These are phyloP conservation scores for Amphibolis antarctica DNA, from an alignment of 106 monocot genomes.

Conservation along the genomic window DNA sequence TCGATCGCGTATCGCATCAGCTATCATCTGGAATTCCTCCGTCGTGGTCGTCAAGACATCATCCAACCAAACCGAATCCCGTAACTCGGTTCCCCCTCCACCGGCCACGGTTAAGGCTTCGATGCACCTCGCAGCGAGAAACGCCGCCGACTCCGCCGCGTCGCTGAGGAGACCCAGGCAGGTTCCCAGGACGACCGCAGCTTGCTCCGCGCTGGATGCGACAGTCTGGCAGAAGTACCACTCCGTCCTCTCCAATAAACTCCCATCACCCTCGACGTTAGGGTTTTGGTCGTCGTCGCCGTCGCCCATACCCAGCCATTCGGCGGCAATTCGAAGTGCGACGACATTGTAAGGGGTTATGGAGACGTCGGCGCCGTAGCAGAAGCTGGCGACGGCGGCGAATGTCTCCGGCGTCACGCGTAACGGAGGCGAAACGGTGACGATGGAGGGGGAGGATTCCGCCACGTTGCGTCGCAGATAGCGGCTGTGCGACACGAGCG, in stretches of 20 bases:
- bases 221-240: slow-evolving; percentile 54
- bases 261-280: slow-evolving; percentile 11
- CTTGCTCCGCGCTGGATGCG: slow-evolving; percentile 26
- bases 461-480: slow-evolving; percentile 45
- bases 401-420: slow-evolving; percentile 45
- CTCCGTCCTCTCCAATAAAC: slow-evolving; percentile 35
- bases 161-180: slow-evolving; percentile 32
- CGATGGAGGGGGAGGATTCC: slow-evolving; percentile 31
- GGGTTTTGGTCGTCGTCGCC: neutral
- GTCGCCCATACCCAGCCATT: slow-evolving; percentile 52
- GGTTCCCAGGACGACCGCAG: slow-evolving; percentile 35
- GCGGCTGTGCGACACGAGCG: slow-evolving; percentile 34
- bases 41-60: slow-evolving; percentile 24
- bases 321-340: slow-evolving; percentile 36
- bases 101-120: slow-evolving; percentile 31
- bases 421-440: slow-evolving; percentile 41
- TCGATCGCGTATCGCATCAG: slow-evolving; percentile 42
- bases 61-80: slow-evolving; percentile 29
- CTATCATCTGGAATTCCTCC: slow-evolving; percentile 36
- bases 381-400: slow-evolving; percentile 32
- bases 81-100: slow-evolving; percentile 11
- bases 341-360: slow-evolving; percentile 55
- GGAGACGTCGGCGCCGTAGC: slow-evolving; percentile 43
- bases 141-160: slow-evolving; percentile 17
- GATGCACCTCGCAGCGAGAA: slow-evolving; percentile 47